Percentiles rank a stretch among this genome's conserved stretches.
Conservation (phyloP, 257 asterid genomes). For the Phtheirospermum japonicum region DNA sequence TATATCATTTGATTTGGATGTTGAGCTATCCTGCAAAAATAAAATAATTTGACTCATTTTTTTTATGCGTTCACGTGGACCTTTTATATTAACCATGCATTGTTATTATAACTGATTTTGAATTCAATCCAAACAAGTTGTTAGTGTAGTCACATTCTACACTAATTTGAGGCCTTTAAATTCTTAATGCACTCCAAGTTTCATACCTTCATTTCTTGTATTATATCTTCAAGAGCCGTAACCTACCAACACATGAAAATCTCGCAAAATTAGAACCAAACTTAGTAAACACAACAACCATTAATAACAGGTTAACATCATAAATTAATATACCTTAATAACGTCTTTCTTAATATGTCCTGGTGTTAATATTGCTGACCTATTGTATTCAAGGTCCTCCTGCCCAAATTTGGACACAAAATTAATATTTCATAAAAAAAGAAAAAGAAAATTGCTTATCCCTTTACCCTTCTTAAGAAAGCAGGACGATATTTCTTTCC, state of each 20-base stretch:
- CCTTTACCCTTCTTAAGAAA: neutral
- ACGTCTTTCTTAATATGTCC: neutral
- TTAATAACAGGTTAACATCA: too few relatives aligned
- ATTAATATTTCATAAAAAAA: too few relatives aligned
- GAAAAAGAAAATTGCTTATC: too few relatives aligned
- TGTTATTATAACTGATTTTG: too few relatives aligned
- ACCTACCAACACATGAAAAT: neutral
- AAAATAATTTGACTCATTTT: too few relatives aligned
- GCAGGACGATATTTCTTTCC: neutral
- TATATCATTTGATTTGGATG: neutral
- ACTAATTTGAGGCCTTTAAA: too few relatives aligned
- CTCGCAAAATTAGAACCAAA: neutral
- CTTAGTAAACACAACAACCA: neutral
- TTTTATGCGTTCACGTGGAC: too few relatives aligned
- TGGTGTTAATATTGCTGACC: neutral
- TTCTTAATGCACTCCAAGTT: neutral
- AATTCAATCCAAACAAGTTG: too few relatives aligned
- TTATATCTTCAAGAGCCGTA: neutral
- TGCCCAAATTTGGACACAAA: neutral
- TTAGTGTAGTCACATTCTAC: too few relatives aligned
- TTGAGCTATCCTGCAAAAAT: neutral
- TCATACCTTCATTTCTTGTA: neutral
- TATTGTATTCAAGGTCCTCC: neutral
- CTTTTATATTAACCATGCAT: too few relatives aligned
- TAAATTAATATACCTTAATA: neutral